Evolutionary conservation across 2,329 filamentous ascomycete genomes (phyloP), one percentile per base, ranked within the genome.

Genomic region (Ploettnerulaceae sp.): DNA sequence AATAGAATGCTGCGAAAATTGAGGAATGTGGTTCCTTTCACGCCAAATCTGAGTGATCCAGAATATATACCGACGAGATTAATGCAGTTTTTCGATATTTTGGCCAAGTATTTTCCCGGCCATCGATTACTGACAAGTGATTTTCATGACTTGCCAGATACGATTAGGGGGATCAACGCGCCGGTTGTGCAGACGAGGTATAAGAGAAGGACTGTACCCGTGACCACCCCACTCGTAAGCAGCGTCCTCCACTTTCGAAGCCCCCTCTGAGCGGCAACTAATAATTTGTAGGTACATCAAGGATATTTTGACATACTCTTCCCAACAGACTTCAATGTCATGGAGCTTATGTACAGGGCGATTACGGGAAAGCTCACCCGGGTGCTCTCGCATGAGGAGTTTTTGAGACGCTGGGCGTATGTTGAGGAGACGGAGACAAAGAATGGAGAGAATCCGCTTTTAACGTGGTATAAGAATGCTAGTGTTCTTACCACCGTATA

Each of bases 241-340:
- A 7, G 9, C 35, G 39, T 15, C 34, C 11, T 22, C 28, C 35
- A 5, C 35, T 5, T 4, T 18, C n/a, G n/a, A n/a, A n/a, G n/a
- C n/a, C n/a, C n/a, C 20, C 12, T 26, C 11, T 22, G 24, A 22
- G 2, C 21, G 7, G 22, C 14, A 29, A 8, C 18, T 37, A 33
- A 46, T 14, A n/a, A 14, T 18, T 18, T 1, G 34, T 54, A 94
- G 88, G 88, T 96, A 37, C 90, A 97, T 66, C 94, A 98, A 71
- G 94, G 93, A 35, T 97, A 95, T 69, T 98, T 98, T 64, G 94
- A 98, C 65, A 96, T 98, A 60, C 82, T 98, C 64, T 98, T 98
- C 70, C 93, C 93, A 0, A 98, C 93, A 8, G 86, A 98, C 67
- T 98, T 98, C 64, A 75, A 79, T 53, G 84, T 95, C 56, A 84